Evolutionary conservation across 83 land plant genomes (phyloP).

Genomic region (Thuja plicata): DNA sequence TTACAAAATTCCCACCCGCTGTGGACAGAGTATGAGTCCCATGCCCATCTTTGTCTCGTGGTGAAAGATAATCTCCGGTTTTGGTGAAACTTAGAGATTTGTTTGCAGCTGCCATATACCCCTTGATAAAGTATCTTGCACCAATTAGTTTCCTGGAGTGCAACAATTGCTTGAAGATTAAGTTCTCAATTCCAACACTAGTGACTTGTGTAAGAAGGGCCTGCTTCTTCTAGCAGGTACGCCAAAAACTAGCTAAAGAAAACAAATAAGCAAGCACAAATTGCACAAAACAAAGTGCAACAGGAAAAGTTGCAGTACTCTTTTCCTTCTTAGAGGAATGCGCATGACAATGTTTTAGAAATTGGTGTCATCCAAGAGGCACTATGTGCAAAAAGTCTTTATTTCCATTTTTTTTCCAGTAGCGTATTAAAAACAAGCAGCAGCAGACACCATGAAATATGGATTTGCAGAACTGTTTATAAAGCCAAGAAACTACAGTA

Average conservation of each 20-base stretch:
- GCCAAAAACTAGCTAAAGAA: not conserved
- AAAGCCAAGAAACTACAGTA: too few relatives aligned
- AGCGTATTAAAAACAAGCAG: too few relatives aligned
- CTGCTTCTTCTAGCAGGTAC: not conserved
- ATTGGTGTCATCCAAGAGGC: too few relatives aligned
- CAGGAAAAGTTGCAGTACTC: not conserved
- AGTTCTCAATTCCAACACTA: not conserved
- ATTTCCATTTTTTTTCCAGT: too few relatives aligned
- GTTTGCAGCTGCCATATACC: not conserved
- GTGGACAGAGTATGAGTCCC: slow-evolving; percentile 31
- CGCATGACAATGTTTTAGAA: too few relatives aligned
- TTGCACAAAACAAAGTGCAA: not conserved
- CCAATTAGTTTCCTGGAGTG: slow-evolving; percentile 45
- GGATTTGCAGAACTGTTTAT: too few relatives aligned
- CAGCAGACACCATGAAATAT: too few relatives aligned
- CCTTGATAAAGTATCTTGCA: slow-evolving; percentile 34
- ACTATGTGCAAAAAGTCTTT: too few relatives aligned
- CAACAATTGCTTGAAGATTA: not conserved
- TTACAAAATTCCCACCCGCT: slow-evolving; percentile 24
- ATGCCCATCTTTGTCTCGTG: slow-evolving; percentile 22
- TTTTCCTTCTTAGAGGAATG: too few relatives aligned
- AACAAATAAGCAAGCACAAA: not conserved
- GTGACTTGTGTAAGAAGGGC: not conserved
- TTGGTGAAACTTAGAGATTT: not conserved
- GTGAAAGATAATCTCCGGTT: not conserved